Base-by-base conservation (phyloP, 1,139 yeast species). In the Candida sanyaensis region DNA sequence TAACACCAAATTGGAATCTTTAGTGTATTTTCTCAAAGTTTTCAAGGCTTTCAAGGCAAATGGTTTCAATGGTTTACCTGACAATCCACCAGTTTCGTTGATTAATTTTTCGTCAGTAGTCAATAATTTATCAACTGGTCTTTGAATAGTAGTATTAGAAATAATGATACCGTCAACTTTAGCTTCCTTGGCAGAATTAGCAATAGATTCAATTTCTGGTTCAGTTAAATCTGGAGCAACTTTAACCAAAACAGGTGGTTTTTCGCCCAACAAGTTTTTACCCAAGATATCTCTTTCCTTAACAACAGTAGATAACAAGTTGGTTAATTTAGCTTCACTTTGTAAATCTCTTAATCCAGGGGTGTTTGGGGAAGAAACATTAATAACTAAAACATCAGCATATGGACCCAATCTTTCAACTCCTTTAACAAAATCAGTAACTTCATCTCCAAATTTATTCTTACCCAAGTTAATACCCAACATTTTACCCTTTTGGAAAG, bases 281-380 rank as follows among this genome's bases (percentile, higher is more conserved):
- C 67, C 68, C 41, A 81, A 67, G 0, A 61, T 53, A 53, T 85
- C 71, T 65, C 92, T 77, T 61, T 83, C 86, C 1, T 68, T 62
- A 8, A 85, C 86, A 40, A 86, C 88, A n/a, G 84, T 73, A 3
- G 80, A 69, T 56, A 92, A 75, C 56, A 92, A 72, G 37, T 75
- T 75, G 8, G 90, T 81, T 50, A 92, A 77, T 63, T 86, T 88
- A 52, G 76, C 77, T 59, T 89, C 96, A 51, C 73, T 80, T 69
- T 92, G 99, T 55, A 92, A 77, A 56, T 85, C 90, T 60, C 98
- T 81, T 55, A 92, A 77, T 1, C 98, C 98, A 2, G 98, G 97
- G 1, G 98, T 93, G 64, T 92, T 92, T 51, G 99, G 99, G 43
- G 96, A 88, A 0, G 97, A 90, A n/a, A 92, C 97, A 60, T 92